Base-by-base conservation (phyloP, 2,329 filamentous ascomycete genomes). In the Huntiella savannae region DNA sequence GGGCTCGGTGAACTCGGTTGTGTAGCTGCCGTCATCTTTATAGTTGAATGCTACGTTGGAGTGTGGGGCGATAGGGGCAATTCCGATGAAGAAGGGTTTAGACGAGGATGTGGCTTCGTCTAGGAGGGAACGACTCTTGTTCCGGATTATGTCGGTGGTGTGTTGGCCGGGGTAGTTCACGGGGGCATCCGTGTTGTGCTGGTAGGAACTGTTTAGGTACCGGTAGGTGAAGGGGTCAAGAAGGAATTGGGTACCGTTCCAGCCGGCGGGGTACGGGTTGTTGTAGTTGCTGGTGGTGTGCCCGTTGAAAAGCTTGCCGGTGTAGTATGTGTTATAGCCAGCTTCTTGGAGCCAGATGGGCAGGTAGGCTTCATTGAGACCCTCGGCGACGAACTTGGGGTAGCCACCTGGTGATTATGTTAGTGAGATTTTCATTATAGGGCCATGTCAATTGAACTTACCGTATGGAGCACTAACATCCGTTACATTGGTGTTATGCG, bases 141-240 rank as follows among this genome's bases (percentile, higher is more conserved):
- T 54, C 0, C 66, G 62, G 15, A 72, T 60, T 2, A 76, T 56
- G 51, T 76, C 72, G 0, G 65, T 67, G 0, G 64, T 67, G 55
- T 76, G 71, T 33, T 69, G 56, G 2, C 70, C 70, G 35, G 66
- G 60, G 46, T 71, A 66, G 54, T 64, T 70, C 11, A 66, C 60
- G 0, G 73, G 73, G 0, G 62, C 54, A 1, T 75, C 67, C 0
- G 64, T 59, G 52, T 82, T 77, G 7, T 72, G 66, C 50, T 77
- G 70, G 55, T 75, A 78, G 4, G 69, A 76, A 1, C 72, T 64
- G 54, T 82, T 81, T 19, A 75, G 65, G 55, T 82, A 84, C 22
- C 70, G 63, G 54, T 83, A 83, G 0, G 79, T 83, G 52, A 67
- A 71, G 0, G 78, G 77, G 50, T 82, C 77, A 1, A 81, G 61